A percentile compares a stretch with the other conserved stretches of the same genome.
Conservation (phyloP, 352 stramenopile species). For the Pythium rhizo-oryzae region DNA sequence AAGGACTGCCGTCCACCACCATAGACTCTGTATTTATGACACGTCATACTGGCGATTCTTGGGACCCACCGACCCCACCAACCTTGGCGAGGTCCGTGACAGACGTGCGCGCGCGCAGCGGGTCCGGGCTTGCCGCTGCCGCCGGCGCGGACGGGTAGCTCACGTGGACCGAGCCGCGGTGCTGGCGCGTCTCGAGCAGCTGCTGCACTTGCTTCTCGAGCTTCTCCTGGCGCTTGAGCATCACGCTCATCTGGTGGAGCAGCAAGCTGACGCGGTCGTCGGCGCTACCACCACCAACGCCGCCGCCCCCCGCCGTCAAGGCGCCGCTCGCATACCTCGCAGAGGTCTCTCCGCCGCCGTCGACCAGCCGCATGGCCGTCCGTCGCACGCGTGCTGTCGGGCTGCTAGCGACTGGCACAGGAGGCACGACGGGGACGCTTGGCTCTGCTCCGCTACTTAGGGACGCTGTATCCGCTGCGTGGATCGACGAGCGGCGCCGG, state of each 20-base stretch:
- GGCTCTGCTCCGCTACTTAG: background rate
- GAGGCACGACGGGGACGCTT: background rate
- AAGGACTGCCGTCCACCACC: background rate
- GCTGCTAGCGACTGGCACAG: background rate
- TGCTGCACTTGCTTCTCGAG: constrained; percentile 39
- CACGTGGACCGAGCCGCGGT: constrained; percentile 19
- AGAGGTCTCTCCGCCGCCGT: background rate
- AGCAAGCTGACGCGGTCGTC: constrained; percentile 28
- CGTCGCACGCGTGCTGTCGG: background rate
- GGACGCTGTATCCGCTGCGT: background rate
- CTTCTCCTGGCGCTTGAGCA: constrained; percentile 37
- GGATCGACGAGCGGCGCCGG: constrained; percentile 1
- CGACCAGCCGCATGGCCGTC: background rate
- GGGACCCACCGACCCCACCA: background rate
- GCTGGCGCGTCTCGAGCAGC: constrained; percentile 18
- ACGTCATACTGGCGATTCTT: constrained; percentile 7
- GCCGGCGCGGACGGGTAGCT: background rate
- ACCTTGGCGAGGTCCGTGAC: constrained; percentile 13
- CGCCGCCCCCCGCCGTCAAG: background rate
- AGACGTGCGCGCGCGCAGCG: constrained; percentile 1
- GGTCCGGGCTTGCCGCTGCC: background rate
- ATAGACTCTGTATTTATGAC: constrained; percentile 33
- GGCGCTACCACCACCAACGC: background rate
- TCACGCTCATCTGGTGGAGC: constrained; percentile 34
- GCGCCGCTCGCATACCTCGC: background rate